phyloP scores from a whole-genome alignment of 371 early-diverging fungal species.

The Circinella umbellata region DNA sequence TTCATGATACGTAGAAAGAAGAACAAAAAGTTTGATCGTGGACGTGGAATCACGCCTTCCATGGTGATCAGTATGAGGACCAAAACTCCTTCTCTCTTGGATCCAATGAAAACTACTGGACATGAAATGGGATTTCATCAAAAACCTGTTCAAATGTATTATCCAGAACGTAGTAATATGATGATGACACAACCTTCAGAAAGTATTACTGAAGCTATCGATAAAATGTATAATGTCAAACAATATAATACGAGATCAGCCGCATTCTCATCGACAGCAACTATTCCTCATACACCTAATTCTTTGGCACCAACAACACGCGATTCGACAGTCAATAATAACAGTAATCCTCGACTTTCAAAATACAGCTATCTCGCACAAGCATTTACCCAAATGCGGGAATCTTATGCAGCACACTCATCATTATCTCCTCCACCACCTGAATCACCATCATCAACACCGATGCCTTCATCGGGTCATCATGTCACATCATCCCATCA shows the following conservation, averaged over 20 bases:
- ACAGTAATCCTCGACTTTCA: conserved; percentile 34
- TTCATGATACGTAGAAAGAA: conserved; percentile 4
- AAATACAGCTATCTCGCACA: conserved; percentile 46
- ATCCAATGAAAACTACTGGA: not conserved
- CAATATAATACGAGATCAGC: conserved; percentile 20
- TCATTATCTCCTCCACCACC: not conserved
- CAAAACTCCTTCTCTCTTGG: conserved; percentile 9
- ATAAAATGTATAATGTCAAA: conserved; percentile 25
- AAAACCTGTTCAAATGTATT: conserved; percentile 6
- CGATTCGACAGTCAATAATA: conserved; percentile 4
- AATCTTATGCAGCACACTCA: conserved; percentile 15
- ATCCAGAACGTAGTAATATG: not conserved
- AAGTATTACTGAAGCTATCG: conserved; percentile 21
- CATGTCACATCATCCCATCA: not conserved
- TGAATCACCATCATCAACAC: not conserved
- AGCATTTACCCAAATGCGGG: conserved; percentile 47
- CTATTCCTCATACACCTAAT: not conserved
- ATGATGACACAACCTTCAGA: conserved; percentile 4
- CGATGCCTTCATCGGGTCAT: not conserved
- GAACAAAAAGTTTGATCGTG: conserved; percentile 23
- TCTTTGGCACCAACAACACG: no score
- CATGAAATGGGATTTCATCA: not conserved
- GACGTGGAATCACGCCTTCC: conserved; percentile 25
- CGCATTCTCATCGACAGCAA: not conserved
- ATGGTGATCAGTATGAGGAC: conserved; percentile 20